phyloP scores from a whole-genome alignment of 163 green algal genomes.

The Scenedesmus sp. region DNA sequence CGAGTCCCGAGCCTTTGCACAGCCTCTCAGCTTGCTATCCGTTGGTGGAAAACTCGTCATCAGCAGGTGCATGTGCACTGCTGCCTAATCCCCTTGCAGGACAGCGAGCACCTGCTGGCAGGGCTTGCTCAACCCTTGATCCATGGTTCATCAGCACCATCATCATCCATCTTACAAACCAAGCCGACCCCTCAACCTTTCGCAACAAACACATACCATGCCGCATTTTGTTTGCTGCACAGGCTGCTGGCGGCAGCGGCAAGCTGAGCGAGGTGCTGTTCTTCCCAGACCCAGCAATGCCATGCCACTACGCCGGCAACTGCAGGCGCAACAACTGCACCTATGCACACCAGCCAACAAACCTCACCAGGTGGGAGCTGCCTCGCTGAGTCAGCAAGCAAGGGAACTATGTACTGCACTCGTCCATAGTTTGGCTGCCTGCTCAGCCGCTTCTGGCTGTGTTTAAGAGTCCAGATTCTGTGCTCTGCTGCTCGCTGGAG shows the following conservation, averaged over 20 bases:
- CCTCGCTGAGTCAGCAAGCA: not conserved
- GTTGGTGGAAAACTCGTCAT: too few species aligned
- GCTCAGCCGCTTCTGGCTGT: not conserved
- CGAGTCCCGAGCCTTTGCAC: too few species aligned
- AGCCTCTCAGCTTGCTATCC: too few species aligned
- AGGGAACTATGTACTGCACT: not conserved
- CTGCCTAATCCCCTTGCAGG: too few species aligned
- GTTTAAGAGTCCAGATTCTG: not conserved
- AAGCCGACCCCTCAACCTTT: too few species aligned
- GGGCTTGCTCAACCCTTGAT: too few species aligned
- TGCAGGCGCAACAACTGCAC: slow-evolving; percentile 46
- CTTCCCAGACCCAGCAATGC: slow-evolving; percentile 61
- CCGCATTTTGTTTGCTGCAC: not conserved
- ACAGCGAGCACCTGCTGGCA: too few species aligned
- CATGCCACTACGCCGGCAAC: slow-evolving; percentile 53
- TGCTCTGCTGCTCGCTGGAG: not conserved
- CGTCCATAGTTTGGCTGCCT: too few species aligned
- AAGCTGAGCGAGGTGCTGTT: slow-evolving; percentile 53
- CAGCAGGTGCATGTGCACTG: too few species aligned
- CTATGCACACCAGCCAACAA: slow-evolving; percentile 42
- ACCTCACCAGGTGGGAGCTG: slow-evolving; percentile 20
- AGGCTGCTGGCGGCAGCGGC: not conserved
- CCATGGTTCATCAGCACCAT: too few species aligned
- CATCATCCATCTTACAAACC: too few species aligned
- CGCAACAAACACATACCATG: too few species aligned